Percentiles rank a stretch among this genome's conserved stretches.
Conservation (phyloP, 768 basidiomycete species). For the Butyriboletus loyo region DNA sequence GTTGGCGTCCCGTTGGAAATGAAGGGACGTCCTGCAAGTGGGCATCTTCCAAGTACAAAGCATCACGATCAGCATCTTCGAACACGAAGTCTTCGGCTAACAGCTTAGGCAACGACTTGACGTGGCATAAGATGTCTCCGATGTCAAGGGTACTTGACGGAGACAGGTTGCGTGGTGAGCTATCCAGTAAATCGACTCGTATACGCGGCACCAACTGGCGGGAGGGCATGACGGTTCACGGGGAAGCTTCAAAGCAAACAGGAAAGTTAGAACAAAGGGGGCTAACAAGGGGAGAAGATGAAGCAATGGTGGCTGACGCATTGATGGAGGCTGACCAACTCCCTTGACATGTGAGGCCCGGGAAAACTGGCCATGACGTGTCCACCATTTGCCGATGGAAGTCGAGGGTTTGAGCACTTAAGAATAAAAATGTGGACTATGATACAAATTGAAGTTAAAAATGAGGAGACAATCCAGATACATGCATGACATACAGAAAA, state of each 20-base stretch:
- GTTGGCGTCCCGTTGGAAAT: constrained; percentile 29
- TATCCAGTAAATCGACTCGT: constrained; percentile 15
- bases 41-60: constrained; percentile 9
- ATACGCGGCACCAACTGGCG: constrained; percentile 22
- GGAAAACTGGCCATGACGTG: not conserved
- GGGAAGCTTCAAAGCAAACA: constrained; percentile 3
- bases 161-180: constrained; percentile 12
- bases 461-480: constrained; percentile 11
- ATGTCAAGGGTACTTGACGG: constrained; percentile 29
- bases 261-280: constrained; percentile 5
- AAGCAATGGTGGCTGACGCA: constrained; percentile 20
- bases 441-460: constrained; percentile 10
- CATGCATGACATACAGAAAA: constrained; percentile 23
- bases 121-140: constrained; percentile 15
- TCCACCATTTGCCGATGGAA: not conserved
- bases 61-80: constrained; percentile 11
- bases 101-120: constrained; percentile 16
- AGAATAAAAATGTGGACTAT: constrained; percentile 1
- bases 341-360: not conserved
- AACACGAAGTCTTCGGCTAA: constrained; percentile 21
- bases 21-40: constrained; percentile 25
- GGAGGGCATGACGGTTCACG: constrained; percentile 17
- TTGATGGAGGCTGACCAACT: constrained; percentile 22
- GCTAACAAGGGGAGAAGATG: not conserved
- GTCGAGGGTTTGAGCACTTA: not conserved